Base-by-base conservation (phyloP, 2,329 filamentous ascomycete genomes). In the Aureobasidium namibiae region DNA sequence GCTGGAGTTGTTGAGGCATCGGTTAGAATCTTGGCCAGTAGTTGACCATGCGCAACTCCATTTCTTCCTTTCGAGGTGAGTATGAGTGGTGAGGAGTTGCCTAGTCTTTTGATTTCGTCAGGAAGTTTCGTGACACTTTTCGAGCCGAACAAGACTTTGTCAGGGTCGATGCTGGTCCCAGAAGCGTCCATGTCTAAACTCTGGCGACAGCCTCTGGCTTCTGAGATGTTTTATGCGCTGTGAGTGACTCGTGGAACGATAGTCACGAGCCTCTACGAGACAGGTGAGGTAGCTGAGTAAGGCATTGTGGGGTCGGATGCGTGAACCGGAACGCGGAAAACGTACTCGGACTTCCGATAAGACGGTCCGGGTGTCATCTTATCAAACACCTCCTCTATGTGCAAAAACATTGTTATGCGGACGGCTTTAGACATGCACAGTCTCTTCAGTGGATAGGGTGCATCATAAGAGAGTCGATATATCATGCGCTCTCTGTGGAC, bases 111-210 rank as follows among this genome's bases (percentile, higher is more conserved):
- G 42, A 79, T 68, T 63, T 78, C 76, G 6, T 70, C 69, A 9
- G 75, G 69, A 13, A 79, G 69, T 63, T 78, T 78, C 56, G 78
- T 73, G 49, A 84, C 69, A 18, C 77, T 81, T 52, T 80, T 81
- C 50, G 73, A 74, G 62, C 82, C 82, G 65, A 85, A 84, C 63
- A 84, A 70, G 59, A 85, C 78, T 8, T 80, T 75, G 62, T 73
- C 74, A 9, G 81, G 78, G 64, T 79, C 80, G 45, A 76, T 67
- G 60, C 76, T 80, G 70, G 83, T 84, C 65, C 79, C 79, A 67
- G 84, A 83, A 13, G 73, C 65, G n/a, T 80, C 75, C 79, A 82
- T 80, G 16, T 18, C 23, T 26, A 7, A 38, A 6, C 14, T 21
- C 18, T 21, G 29, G 44, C 16, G 31, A 33, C 5, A 31, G 9